Conservation (phyloP, 169 alveolate species). For the Eimeria sp. region DNA sequence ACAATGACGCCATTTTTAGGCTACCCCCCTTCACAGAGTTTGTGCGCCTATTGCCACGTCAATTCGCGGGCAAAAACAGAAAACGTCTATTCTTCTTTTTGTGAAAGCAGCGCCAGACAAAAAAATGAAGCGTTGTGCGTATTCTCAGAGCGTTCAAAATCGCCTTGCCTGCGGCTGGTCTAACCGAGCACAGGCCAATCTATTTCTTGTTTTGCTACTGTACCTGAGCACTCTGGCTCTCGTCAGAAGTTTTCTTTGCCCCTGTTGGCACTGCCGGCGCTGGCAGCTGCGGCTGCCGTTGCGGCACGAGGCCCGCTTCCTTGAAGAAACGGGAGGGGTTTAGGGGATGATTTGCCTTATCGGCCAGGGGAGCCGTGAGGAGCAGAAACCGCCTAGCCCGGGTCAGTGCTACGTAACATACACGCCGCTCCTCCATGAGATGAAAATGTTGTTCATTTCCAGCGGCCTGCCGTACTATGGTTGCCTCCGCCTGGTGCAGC, state of each 20-base stretch:
- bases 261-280: not conserved
- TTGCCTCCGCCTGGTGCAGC: constrained; percentile 60
- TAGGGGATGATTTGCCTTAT: constrained; percentile 49
- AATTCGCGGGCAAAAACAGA: not conserved
- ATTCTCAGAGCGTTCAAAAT: not conserved
- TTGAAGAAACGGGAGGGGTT: constrained; percentile 64
- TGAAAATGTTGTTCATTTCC: constrained; percentile 73
- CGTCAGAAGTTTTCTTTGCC: not conserved
- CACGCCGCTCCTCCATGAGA: constrained; percentile 78
- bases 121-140: not conserved
- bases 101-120: not conserved
- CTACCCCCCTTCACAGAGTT: not conserved
- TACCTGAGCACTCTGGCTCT: not conserved
- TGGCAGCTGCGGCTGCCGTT: constrained; percentile 16
- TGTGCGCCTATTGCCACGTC: not conserved
- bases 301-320: constrained; percentile 48
- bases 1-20: not conserved
- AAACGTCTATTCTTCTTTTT: not conserved
- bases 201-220: not conserved
- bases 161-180: not conserved
- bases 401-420: constrained; percentile 77
- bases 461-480: constrained; percentile 25
- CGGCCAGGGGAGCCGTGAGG: constrained; percentile 69
- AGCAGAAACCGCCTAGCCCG: constrained; percentile 60
- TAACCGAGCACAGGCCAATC: not conserved